A percentile compares a stretch with the other conserved stretches of the same genome.
Evolutionary conservation across 805 yeast species (phyloP).

Genomic region (Candida coquimbonensis): DNA sequence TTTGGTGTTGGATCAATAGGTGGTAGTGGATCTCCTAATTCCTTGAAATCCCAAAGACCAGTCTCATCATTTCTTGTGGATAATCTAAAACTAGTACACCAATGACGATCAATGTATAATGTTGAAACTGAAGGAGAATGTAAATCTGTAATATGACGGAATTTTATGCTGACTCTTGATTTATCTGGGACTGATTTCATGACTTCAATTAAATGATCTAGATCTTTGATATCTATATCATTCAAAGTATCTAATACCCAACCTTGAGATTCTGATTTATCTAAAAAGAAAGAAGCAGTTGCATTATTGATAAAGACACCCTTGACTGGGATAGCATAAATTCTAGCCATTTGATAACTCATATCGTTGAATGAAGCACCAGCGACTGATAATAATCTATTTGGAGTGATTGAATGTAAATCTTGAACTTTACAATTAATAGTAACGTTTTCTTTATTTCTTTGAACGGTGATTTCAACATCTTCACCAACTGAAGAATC

Average conservation of each 20-base stretch:
- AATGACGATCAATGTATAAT: slow-evolving; percentile 74
- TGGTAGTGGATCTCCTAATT: slow-evolving; percentile 49
- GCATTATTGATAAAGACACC: slow-evolving; percentile 82
- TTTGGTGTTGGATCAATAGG: slow-evolving; percentile 46
- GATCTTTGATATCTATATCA: slow-evolving; percentile 63
- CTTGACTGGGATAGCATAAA: slow-evolving; percentile 72
- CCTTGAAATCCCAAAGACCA: slow-evolving; percentile 51
- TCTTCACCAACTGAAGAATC: slow-evolving; percentile 61
- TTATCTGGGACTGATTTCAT: slow-evolving; percentile 75
- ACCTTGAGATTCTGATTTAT: slow-evolving; percentile 54
- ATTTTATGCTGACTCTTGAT: slow-evolving; percentile 59
- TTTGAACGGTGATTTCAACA: slow-evolving; percentile 53
- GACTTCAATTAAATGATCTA: slow-evolving; percentile 71
- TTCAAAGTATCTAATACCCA: slow-evolving; percentile 80
- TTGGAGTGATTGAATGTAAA: slow-evolving; percentile 77
- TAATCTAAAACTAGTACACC: slow-evolving; percentile 65
- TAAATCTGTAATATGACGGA: slow-evolving; percentile 72
- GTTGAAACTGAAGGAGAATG: slow-evolving; percentile 68
- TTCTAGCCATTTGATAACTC: slow-evolving; percentile 84
- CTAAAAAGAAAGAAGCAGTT: slow-evolving; percentile 65
- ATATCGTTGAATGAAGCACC: slow-evolving; percentile 85
- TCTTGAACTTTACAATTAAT: slow-evolving; percentile 58
- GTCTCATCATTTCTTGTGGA: slow-evolving; percentile 56
- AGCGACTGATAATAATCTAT: slow-evolving; percentile 69
- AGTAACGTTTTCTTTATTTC: slow-evolving; percentile 60